Evolutionary conservation across 2,329 filamentous ascomycete species (phyloP).

Genomic region (Colletotrichum acutatum): DNA sequence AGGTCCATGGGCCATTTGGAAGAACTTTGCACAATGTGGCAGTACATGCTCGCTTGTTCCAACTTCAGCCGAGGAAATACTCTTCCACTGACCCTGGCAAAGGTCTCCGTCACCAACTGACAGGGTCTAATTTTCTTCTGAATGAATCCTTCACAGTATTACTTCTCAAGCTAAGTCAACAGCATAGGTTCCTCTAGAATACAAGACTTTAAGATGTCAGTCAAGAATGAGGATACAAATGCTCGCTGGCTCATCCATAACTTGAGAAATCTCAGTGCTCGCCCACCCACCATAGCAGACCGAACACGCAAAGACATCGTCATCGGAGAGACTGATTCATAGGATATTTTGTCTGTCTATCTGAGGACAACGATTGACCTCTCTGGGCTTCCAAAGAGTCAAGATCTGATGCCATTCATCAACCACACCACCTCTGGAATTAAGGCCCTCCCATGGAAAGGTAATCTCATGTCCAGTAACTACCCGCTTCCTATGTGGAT

Average conservation of each 20-base stretch:
- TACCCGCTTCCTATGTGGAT: neutral
- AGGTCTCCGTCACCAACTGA: neutral
- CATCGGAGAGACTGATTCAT: too few species aligned
- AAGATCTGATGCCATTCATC: too few species aligned
- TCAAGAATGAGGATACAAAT: too few species aligned
- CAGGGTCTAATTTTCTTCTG: neutral
- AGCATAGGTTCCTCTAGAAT: too few species aligned
- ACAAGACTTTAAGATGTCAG: too few species aligned
- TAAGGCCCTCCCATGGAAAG: neutral
- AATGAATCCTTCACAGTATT: neutral
- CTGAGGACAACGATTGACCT: accelerated
- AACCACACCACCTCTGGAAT: too few species aligned
- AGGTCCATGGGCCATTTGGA: neutral
- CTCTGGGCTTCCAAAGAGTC: too few species aligned
- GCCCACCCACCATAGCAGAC: too few species aligned
- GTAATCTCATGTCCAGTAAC: neutral
- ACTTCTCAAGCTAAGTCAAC: neutral
- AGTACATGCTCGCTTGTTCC: neutral
- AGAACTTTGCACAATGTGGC: neutral
- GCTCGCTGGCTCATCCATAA: too few species aligned
- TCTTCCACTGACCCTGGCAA: neutral
- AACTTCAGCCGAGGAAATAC: neutral
- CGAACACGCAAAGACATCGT: too few species aligned
- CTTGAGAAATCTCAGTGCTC: too few species aligned
- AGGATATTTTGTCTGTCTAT: too few species aligned